Base-by-base conservation (phyloP, 164 flowering plant species). In the Stephania cephalantha region DNA sequence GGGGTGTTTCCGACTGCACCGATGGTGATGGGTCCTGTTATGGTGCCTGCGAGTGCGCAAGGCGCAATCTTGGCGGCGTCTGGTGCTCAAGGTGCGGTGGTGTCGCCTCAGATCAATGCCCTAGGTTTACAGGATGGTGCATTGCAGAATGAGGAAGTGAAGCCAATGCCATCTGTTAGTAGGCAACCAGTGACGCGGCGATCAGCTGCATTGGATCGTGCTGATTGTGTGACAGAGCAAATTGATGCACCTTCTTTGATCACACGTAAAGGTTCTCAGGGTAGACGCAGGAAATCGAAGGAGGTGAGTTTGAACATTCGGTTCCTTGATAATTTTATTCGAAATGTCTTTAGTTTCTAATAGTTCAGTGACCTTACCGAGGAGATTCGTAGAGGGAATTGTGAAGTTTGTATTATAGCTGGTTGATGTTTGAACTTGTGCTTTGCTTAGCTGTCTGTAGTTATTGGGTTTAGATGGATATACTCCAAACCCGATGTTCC, bases 121-220 rank as follows among this genome's bases (percentile, higher is more conserved):
- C 66, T 18, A 17, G 66, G n/a, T 1, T 9, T 9, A 61, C 25
- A 15, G 1, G 67, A 22, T 73, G 46, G 12, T 45, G 75, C 69
- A 30, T 42, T 35, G 55, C 20, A 31, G 17, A 68, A 45, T n/a
- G 42, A 45, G 75, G 44, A 18, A n/a, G 13, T 13, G 17, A 48
- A 73, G 5, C 44, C 53, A 63, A 52, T 35, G 58, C 69, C 69
- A 13, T 69, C 75, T 73, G 5, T 65, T 42, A 73, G 70, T 58
- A 73, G 22, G 44, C 75, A 69, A 18, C 75, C 75, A 2, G 75
- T 73, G 58, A 73, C 75, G 1, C 69, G 75, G 58, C 58, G 70
- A 7, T 65, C 61, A 46, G 58, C 70, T 73, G 75, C 70, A 64
- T 55, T 64, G 70, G 75, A 73, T 45, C 70, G 20, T 64, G 70